phyloP scores from a whole-genome alignment of 2,329 filamentous ascomycete species.

The Xylaria sp. region DNA sequence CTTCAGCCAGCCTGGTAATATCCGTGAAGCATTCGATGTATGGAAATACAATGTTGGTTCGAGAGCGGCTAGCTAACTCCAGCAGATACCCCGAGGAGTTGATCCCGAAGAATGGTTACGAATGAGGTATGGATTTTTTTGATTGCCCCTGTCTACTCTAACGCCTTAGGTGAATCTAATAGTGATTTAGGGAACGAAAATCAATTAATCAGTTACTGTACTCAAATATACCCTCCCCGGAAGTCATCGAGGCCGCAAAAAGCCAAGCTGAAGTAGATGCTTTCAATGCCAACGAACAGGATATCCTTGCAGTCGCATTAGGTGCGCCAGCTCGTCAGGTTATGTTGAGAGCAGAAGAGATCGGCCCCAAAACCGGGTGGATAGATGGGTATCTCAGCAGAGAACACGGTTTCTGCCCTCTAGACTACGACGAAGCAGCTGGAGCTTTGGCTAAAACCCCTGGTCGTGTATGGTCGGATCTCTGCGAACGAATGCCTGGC shows the following conservation, averaged over 20 bases:
- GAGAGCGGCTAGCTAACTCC: slow-evolving; percentile 28
- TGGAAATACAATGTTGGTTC: neutral
- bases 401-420: slow-evolving; percentile 63
- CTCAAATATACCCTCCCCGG: slow-evolving; percentile 53
- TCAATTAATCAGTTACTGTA: slow-evolving; percentile 61
- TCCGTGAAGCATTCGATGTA: slow-evolving; percentile 49
- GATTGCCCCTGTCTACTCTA: neutral
- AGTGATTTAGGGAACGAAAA: slow-evolving; percentile 54
- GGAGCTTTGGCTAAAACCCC: slow-evolving; percentile 59
- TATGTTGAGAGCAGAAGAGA: slow-evolving; percentile 61
- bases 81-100: slow-evolving; percentile 57
- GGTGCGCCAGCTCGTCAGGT: slow-evolving; percentile 65
- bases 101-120: slow-evolving; percentile 59
- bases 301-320: slow-evolving; percentile 62
- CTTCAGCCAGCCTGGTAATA: slow-evolving; percentile 49
- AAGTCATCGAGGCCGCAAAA: slow-evolving; percentile 54
- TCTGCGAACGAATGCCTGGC: slow-evolving; percentile 22
- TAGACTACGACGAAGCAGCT: slow-evolving; percentile 60
- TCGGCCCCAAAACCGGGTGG: slow-evolving; percentile 63
- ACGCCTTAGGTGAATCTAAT: slow-evolving; percentile 7
- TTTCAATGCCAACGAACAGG: slow-evolving; percentile 58
- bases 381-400: slow-evolving; percentile 62
- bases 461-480: slow-evolving; percentile 63
- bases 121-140: slow-evolving; percentile 48
- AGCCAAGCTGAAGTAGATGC: slow-evolving; percentile 55